Evolutionary conservation across 106 monocot species (phyloP), one percentile per base, ranked within the genome.

Genomic region (Phalaenopsis aphrodite): DNA sequence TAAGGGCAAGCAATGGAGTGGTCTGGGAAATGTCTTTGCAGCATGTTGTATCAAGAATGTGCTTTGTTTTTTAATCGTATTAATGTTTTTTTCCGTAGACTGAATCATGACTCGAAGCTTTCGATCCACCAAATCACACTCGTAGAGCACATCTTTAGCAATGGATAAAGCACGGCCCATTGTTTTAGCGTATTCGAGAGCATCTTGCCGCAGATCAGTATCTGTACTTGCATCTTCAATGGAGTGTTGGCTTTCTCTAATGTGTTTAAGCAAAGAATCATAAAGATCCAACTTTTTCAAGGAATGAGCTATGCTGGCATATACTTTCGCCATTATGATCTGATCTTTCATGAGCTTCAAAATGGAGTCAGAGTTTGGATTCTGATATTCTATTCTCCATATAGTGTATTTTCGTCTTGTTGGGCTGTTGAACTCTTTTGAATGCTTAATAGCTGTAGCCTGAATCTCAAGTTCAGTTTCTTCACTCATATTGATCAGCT

Each of bases 281-380:
- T 85, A 85, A 15, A 90, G 81, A 83, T 86, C 83, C 76, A 39
- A 19, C 49, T 85, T 83, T 36, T 83, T 83, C 68, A 85, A 61
- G 17, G 90, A 93, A 47, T 41, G 81, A 72, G 88, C 90, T 46
- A 93, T 88, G 52, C 80, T 90, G 24, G 90, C 88, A 93, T 93
- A 93, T 38, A 90, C 72, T 79, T 90, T 90, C 48, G 93, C 93
- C 90, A 90, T 90, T 72, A 90, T 84, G 30, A 90, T 82, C 85
- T 93, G 93, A 86, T 88, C 93, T 83, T 86, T 88, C 88, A 93
- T 90, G 67, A 93, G 88, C 55, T 83, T 87, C 66, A 90, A 68
- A 30, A 78, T 88, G 15, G 90, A 88, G 84, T 88, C 88, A 46
- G 90, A 83, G 39, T 75, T 48, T 71, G 88, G 81, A 41, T 82